These are phyloP conservation scores for Kluyveromyces lactis DNA, from an alignment of 805 yeast species.

Conservation along the genomic window DNA sequence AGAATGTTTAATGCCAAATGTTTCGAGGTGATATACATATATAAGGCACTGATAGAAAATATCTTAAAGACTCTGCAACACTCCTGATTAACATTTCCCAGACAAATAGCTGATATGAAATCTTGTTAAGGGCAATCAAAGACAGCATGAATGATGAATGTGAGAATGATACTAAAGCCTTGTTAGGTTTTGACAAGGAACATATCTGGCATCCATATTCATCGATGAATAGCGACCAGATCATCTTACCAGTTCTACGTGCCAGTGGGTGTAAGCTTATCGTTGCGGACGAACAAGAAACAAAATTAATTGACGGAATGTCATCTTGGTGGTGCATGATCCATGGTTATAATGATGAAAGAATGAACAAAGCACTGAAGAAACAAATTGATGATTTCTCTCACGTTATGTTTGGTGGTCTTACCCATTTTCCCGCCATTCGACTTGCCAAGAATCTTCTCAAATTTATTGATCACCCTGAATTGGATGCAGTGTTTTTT, in stretches of 20 bases:
- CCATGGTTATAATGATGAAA: conserved; percentile 26
- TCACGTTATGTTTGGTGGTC: conserved; percentile 25
- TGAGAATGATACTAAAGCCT: conserved; percentile 3
- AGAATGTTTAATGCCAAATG: too few relatives aligned
- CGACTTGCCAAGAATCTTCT: conserved; percentile 25
- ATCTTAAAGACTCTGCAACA: too few relatives aligned
- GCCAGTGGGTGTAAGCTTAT: conserved; percentile 19
- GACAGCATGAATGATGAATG: neutral
- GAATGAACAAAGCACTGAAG: conserved; percentile 24
- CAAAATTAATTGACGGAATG: conserved; percentile 23
- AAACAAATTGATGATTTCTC: conserved; percentile 27
- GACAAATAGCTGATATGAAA: too few relatives aligned
- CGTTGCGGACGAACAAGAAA: conserved; percentile 7
- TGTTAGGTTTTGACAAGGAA: conserved; percentile 16
- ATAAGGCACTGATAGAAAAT: too few relatives aligned
- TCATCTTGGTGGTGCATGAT: conserved; percentile 30
- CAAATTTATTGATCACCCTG: conserved; percentile 21
- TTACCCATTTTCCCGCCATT: conserved; percentile 27
- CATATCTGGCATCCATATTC: conserved; percentile 30
- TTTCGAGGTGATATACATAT: too few relatives aligned
- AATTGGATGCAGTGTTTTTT: conserved; percentile 15
- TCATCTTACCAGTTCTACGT: conserved; percentile 18
- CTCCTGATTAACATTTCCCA: too few relatives aligned
- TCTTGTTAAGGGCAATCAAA: too few relatives aligned
- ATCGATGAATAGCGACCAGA: conserved; percentile 18